phyloP scores from a whole-genome alignment of 2,329 filamentous ascomycete species.

The Tolypocladium cylindrosporum region DNA sequence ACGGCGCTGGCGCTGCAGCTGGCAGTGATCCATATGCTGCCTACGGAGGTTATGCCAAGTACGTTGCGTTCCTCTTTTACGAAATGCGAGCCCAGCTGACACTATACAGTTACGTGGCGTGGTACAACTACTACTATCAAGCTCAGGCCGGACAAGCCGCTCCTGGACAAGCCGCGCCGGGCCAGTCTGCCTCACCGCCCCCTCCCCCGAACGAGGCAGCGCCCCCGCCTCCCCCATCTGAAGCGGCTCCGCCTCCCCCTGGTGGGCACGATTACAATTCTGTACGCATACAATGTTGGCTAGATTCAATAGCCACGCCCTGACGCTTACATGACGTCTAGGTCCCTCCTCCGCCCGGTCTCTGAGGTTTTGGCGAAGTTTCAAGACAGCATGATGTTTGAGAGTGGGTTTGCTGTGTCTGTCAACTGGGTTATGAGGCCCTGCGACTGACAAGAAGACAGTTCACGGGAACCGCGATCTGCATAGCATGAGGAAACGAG shows the following conservation, averaged over 20 bases:
- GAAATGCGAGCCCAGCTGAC: slow-evolving; percentile 10
- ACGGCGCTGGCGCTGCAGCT: neutral
- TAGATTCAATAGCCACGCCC: neutral
- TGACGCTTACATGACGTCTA: slow-evolving; percentile 12
- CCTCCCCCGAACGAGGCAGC: slow-evolving; percentile 50
- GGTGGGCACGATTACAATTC: slow-evolving; percentile 52
- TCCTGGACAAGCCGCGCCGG: slow-evolving; percentile 34
- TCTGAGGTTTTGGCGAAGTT: slow-evolving; percentile 20
- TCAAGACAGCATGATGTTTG: neutral
- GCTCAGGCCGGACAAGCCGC: slow-evolving; percentile 36
- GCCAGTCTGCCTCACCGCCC: slow-evolving; percentile 42
- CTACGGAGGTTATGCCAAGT: slow-evolving; percentile 81
- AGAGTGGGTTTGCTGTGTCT: slow-evolving; percentile 3
- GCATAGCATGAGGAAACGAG: neutral
- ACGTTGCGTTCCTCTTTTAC: slow-evolving; percentile 17
- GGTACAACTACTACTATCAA: slow-evolving; percentile 64
- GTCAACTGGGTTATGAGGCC: neutral
- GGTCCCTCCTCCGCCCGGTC: slow-evolving; percentile 48
- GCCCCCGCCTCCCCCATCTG: slow-evolving; percentile 38
- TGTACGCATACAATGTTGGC: slow-evolving; percentile 33
- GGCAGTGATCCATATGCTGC: slow-evolving; percentile 75
- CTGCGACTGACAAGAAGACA: neutral
- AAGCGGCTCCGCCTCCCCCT: slow-evolving; percentile 26
- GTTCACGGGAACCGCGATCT: neutral
- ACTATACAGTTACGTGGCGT: slow-evolving; percentile 46